Percentiles rank a stretch among this genome's conserved stretches.
phyloP scores from a whole-genome alignment of 2,329 filamentous ascomycete species.

The Fusarium hainanense region DNA sequence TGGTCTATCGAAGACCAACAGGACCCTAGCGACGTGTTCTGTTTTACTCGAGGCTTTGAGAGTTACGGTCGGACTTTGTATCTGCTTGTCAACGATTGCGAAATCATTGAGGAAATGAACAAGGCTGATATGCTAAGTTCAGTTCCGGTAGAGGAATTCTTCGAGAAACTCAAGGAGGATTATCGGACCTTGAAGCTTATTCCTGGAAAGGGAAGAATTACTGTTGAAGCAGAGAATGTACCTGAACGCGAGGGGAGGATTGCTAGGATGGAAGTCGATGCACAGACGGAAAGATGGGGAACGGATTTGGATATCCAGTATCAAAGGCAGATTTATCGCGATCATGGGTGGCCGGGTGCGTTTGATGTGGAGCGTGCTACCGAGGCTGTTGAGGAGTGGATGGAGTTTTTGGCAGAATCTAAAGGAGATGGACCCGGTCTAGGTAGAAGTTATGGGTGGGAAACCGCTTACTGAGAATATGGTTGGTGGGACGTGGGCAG shows the following conservation, averaged over 20 bases:
- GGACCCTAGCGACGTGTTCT: not conserved
- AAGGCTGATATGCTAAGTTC: not conserved
- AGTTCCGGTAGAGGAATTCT: not conserved
- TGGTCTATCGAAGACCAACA: not conserved
- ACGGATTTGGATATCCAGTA: constrained; percentile 9
- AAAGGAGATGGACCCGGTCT: not conserved
- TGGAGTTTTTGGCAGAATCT: not conserved
- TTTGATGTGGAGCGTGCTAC: not conserved
- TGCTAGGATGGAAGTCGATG: not conserved
- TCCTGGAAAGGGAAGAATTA: not conserved
- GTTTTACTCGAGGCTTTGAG: not conserved
- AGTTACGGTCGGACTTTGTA: not conserved
- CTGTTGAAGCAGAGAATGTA: not conserved
- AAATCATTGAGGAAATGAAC: not conserved
- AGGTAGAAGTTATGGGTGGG: not conserved
- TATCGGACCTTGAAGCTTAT: not conserved
- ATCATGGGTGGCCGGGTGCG: not conserved
- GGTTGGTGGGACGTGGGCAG: rapidly evolving
- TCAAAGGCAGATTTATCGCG: constrained; percentile 11
- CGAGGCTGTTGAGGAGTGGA: not conserved
- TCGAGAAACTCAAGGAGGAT: not conserved
- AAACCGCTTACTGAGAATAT: not conserved
- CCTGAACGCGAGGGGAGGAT: not conserved
- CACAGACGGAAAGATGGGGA: not conserved
- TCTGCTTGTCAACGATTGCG: not conserved